Base-by-base conservation (phyloP, 306 rosid genomes). In the Vigna radiata region DNA sequence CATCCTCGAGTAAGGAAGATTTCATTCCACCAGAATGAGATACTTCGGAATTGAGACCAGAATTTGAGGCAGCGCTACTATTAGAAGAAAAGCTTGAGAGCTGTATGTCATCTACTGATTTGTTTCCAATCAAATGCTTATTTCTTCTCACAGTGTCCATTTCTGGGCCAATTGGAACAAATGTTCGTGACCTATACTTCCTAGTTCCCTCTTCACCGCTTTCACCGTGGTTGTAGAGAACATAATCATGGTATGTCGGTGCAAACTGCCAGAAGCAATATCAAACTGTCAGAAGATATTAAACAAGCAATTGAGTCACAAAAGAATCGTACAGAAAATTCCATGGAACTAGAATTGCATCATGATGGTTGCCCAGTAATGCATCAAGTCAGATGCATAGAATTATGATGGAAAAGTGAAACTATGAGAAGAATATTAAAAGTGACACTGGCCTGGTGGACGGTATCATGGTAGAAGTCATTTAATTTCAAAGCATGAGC, bases 191-290 rank as follows among this genome's bases (percentile, higher is more conserved):
- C 75, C 98, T 84, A 68, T 93, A 91, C 82, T 89, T 93, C 84
- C 93, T 85, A 17, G 85, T 83, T 59, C 93, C 95, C 87, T 89
- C 96, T 17, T 91, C 98, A 15, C 93, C 91, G 5, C 33, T 29
- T 76, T 93, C 98, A 13, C 81, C 77, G 43, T 87, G 93, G 81
- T 93, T 93, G 84, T 93, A 93, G 43, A 93, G 97, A 70, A 91
- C 97, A 73, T 93, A 93, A 83, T 93, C 98, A 83, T 93, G 97
- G 79, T 93, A 93, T 3, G 98, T 93, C 23, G 98, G 98, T 39
- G 98, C 98, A 82, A 93, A 93, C 98, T 93, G 90, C 83, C 83
- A 72, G 21, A 66, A 63, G 19, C 54, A 27, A 55, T 61, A 62
- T 84, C 73, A 75, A 76, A 31, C 46, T 48, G 64, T 73, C 41